A percentile compares a stretch with the other conserved stretches of the same genome.
phyloP scores from a whole-genome alignment of 2,329 filamentous ascomycete species.

The Ophiocordyceps polyrhachis-furcata region DNA sequence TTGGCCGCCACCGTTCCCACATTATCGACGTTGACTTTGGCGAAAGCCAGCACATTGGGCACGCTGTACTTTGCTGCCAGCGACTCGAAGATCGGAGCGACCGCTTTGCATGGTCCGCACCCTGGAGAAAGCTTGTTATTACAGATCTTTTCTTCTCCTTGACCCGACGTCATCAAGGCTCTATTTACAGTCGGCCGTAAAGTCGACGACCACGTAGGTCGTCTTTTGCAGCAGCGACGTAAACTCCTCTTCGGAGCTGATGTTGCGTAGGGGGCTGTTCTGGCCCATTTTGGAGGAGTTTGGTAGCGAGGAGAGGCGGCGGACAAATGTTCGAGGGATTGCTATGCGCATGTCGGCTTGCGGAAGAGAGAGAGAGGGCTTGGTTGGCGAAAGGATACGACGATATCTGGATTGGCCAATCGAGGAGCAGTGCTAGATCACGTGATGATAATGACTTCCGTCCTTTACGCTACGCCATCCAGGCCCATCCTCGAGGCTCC shows the following conservation, averaged over 20 bases:
- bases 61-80: slow-evolving; percentile 8
- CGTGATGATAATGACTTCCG: too few relatives aligned
- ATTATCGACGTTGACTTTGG: slow-evolving; percentile 83
- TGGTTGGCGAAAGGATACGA: background rate
- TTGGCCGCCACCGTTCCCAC: slow-evolving; percentile 55
- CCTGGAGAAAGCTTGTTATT: slow-evolving; percentile 5
- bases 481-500: too few relatives aligned
- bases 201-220: slow-evolving; percentile 26
- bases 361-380: too few relatives aligned
- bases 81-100: slow-evolving; percentile 23
- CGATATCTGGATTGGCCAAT: background rate
- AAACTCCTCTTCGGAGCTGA: slow-evolving; percentile 15
- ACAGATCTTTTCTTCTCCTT: background rate
- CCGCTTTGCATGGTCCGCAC: slow-evolving; percentile 30
- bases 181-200: slow-evolving; percentile 22
- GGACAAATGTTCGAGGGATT: background rate
- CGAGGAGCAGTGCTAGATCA: too few relatives aligned
- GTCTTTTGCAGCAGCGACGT: slow-evolving; percentile 17
- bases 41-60: slow-evolving; percentile 47
- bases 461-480: too few relatives aligned
- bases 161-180: background rate
- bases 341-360: background rate
- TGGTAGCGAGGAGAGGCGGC: background rate
- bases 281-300: background rate
- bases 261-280: slow-evolving; percentile 7